phyloP scores from a whole-genome alignment of 2,329 filamentous ascomycete species.

The Colletotrichum camelliae region DNA sequence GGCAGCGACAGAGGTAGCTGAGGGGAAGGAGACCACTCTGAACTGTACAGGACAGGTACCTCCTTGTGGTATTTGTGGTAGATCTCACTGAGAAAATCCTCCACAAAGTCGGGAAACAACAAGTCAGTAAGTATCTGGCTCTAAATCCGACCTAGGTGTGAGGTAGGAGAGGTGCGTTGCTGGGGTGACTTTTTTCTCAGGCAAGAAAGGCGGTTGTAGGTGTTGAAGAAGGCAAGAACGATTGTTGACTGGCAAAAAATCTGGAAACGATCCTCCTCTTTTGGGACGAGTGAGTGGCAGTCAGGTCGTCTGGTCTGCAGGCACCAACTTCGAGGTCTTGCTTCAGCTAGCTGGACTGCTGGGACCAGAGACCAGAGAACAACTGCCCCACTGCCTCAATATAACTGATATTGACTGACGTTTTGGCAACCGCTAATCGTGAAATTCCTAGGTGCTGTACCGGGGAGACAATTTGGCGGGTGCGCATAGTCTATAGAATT shows the following conservation, averaged over 20 bases:
- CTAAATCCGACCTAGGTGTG: background rate
- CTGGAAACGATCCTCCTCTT: background rate
- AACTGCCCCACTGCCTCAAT: background rate
- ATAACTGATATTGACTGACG: background rate
- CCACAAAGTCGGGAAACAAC: background rate
- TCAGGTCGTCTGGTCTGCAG: background rate
- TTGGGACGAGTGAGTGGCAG: background rate
- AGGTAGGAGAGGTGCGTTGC: background rate
- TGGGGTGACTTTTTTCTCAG: background rate
- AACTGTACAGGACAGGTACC: background rate
- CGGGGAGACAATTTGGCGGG: background rate
- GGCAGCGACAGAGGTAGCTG: background rate
- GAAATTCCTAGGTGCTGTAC: background rate
- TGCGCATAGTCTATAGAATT: background rate
- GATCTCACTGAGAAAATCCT: background rate
- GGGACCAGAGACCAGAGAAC: background rate
- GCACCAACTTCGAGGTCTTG: background rate
- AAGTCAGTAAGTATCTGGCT: background rate
- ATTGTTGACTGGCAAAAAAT: background rate
- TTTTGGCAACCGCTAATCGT: background rate
- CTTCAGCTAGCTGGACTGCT: background rate
- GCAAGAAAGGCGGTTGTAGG: background rate
- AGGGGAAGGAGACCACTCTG: conserved; percentile 6
- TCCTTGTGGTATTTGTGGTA: background rate
- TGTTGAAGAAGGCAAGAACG: background rate